These are phyloP conservation scores for Dorcoceras hygrometricum DNA, from an alignment of 257 asterid genomes.

Conservation along the genomic window DNA sequence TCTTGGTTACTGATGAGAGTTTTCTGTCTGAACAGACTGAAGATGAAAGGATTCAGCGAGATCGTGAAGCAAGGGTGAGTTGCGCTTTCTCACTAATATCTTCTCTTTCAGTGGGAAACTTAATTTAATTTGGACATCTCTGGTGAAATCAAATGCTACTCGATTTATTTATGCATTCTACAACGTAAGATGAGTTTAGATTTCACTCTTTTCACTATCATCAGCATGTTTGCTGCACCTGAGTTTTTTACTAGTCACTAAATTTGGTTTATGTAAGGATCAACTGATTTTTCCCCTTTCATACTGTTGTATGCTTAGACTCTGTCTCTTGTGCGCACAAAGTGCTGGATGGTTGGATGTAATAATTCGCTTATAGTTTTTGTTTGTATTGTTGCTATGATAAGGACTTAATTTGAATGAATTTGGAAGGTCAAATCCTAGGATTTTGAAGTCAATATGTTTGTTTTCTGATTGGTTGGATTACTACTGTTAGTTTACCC, in stretches of 20 bases:
- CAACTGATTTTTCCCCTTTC: neutral
- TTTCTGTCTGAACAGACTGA: constrained; percentile 59
- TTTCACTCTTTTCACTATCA: neutral
- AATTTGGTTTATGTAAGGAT: neutral
- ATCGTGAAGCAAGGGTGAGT: constrained; percentile 55
- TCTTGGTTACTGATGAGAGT: constrained; percentile 8
- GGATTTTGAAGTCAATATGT: no score
- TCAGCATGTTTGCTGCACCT: constrained; percentile 12
- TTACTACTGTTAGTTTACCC: neutral
- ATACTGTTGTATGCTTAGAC: neutral
- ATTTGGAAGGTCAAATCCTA: no score
- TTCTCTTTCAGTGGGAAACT: constrained; percentile 11
- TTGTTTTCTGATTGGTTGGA: neutral
- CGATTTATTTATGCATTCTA: neutral
- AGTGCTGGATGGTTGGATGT: neutral
- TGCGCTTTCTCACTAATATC: neutral
- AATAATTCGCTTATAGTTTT: neutral
- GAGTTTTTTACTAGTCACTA: neutral
- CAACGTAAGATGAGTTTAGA: neutral
- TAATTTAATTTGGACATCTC: constrained; percentile 3
- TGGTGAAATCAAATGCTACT: neutral
- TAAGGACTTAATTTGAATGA: no score
- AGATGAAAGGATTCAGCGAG: constrained; percentile 74
- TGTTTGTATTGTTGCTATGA: neutral
- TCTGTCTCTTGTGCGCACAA: neutral